These are phyloP conservation scores for Megacollybia marginata DNA, from an alignment of 768 basidiomycete species.

Conservation along the genomic window DNA sequence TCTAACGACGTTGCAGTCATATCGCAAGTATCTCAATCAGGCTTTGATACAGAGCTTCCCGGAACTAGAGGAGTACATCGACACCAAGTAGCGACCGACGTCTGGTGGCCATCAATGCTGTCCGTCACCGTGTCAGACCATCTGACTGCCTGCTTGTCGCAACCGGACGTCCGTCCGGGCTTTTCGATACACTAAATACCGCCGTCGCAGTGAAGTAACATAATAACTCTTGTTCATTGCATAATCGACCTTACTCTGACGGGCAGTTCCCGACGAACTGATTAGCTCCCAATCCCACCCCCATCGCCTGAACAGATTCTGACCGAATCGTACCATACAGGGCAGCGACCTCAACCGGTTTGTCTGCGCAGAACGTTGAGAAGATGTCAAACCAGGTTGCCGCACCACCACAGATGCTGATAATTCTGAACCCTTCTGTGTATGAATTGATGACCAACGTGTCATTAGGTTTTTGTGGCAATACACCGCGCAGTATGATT, in stretches of 20 bases:
- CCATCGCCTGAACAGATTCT: not conserved
- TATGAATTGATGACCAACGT: conserved; percentile 1
- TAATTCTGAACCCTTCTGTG: conserved; percentile 5
- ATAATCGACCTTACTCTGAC: too few relatives aligned
- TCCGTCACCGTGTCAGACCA: too few relatives aligned
- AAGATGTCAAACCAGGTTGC: conserved; percentile 10
- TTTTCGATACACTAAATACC: too few relatives aligned
- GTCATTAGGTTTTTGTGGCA: not conserved
- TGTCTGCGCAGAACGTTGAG: not conserved
- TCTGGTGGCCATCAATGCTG: too few relatives aligned
- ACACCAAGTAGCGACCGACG: not conserved
- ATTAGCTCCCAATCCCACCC: too few relatives aligned
- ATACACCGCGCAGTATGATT: not conserved
- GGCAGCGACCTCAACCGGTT: not conserved
- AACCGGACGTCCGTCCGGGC: too few relatives aligned
- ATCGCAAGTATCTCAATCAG: conserved; percentile 58
- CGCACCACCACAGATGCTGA: conserved; percentile 7
- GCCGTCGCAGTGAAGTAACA: too few relatives aligned
- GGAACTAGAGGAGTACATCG: conserved; percentile 29
- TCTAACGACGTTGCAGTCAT: conserved; percentile 42
- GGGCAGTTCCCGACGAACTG: too few relatives aligned
- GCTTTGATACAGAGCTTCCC: conserved; percentile 70
- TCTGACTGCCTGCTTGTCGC: too few relatives aligned
- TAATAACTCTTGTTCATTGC: too few relatives aligned
- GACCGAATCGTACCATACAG: not conserved